Base-by-base conservation (phyloP, 768 basidiomycete species). In the Pilatotrama ljubarskyi region DNA sequence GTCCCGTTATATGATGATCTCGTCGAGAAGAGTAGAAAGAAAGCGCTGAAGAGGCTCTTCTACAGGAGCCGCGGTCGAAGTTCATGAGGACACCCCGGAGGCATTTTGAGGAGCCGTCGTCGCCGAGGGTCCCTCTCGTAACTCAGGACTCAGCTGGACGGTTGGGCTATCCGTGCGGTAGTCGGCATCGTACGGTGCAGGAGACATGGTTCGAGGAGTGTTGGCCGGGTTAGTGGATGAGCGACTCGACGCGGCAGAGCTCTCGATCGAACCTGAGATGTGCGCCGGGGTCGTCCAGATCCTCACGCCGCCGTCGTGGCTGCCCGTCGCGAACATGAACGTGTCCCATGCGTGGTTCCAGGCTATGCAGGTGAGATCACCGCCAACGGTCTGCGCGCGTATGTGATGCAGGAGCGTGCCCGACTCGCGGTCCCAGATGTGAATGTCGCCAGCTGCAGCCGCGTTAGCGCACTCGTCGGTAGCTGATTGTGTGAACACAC, bases 361-460 rank as follows among this genome's bases (percentile, higher is more conserved):
- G 14, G 88, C 88, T 40, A 92, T 82, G 61, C 88, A 89, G 9
- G 91, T 92, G 59, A 93, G 68, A 68, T 91, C 90, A 5, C 76
- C 77, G 24, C 87, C 87, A 3, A 66, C 51, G 20, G 64, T 66
- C 68, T 85, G 86, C 26, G 84, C 80, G 14, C 81, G 84, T 64
- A 93, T 80, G 62, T 85, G 81, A 62, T 91, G 90, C 2, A 93
- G 76, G 1, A 91, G 75, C 8, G 84, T 79, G 5, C 83, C 91
- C 11, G 87, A 88, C 73, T 92, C 90, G 59, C 85, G 83, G 67
- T 93, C 91, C 91, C 91, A 93, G 13, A 93, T 89, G 68, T 90
- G 87, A 14, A 93, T 86, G 66, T 91, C 88, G 4, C 91, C 91
- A 61, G 82, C 91, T 91, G 60, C 44, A 43, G 18, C 1, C 8